Conservation (phyloP, 176 grass and related monocot genomes). For the Aegilops umbellulata region DNA sequence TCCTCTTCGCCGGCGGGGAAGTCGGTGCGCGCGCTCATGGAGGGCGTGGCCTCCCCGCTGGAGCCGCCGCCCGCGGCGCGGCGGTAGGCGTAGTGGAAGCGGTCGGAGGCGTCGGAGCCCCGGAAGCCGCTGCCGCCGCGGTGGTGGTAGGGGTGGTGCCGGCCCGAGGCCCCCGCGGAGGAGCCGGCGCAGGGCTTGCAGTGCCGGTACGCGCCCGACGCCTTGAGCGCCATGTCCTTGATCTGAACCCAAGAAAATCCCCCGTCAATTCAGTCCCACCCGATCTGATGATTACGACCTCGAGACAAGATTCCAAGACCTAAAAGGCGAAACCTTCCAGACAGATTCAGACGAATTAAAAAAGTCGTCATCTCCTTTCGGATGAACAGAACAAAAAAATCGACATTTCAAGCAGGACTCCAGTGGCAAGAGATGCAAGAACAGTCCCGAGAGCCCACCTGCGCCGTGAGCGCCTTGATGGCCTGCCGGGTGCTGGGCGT, state of each 20-base stretch:
- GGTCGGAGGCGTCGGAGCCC: conserved; percentile 42
- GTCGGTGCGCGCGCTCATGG: conserved; percentile 75
- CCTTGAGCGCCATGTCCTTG: conserved; percentile 92
- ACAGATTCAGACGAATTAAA: not conserved
- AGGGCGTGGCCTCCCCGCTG: conserved; percentile 71
- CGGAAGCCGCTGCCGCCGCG: conserved; percentile 39
- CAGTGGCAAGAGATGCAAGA: not conserved
- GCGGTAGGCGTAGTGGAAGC: conserved; percentile 65
- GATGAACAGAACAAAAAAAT: not conserved
- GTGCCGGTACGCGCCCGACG: conserved; percentile 90
- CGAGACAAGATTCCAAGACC: not conserved
- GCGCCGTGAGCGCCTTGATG: conserved; percentile 85
- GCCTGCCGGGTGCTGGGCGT: conserved; percentile 82
- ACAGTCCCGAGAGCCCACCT: conserved; percentile 45
- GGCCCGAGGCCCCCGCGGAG: conserved; percentile 23
- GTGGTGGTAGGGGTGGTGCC: conserved; percentile 62
- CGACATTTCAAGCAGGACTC: not conserved
- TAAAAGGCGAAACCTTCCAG: not conserved
- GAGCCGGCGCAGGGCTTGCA: conserved; percentile 88
- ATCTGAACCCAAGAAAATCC: conserved; percentile 48
- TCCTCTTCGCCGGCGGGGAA: conserved; percentile 43
- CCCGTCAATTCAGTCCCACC: conserved; percentile 29
- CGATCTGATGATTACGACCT: conserved; percentile 36
- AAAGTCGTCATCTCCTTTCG: not conserved
- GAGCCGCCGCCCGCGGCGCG: conserved; percentile 58